These are phyloP conservation scores for Aspergillus sp. DNA, from an alignment of 2,329 filamentous ascomycete species.

Conservation along the genomic window DNA sequence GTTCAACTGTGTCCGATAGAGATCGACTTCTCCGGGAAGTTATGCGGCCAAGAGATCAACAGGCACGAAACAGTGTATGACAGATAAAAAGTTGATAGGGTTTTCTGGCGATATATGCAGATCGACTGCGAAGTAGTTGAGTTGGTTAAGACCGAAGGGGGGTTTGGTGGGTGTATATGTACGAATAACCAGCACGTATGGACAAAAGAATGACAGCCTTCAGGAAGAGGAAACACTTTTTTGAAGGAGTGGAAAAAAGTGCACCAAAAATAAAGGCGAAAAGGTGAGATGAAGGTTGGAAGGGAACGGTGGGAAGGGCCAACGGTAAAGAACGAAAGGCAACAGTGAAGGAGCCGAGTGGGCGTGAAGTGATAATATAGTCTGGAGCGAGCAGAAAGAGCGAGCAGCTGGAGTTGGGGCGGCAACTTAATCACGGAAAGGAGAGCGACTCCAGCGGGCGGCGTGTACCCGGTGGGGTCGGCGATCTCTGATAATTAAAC, in stretches of 20 bases:
- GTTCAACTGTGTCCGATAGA: slow-evolving; percentile 33
- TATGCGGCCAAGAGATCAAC: slow-evolving; percentile 16
- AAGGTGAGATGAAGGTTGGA: too few species aligned
- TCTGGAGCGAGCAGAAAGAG: slow-evolving; percentile 5
- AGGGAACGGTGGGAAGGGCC: slow-evolving; percentile 13
- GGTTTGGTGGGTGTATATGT: slow-evolving; percentile 13
- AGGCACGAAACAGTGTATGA: slow-evolving; percentile 7
- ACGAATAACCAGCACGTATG: slow-evolving; percentile 20
- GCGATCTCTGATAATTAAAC: slow-evolving; percentile 24
- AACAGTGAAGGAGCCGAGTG: slow-evolving; percentile 17
- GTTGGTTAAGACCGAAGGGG: neutral
- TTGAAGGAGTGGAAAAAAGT: slow-evolving; percentile 36
- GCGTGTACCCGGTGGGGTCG: slow-evolving; percentile 21
- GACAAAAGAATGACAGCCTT: slow-evolving; percentile 39
- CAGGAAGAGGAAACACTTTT: slow-evolving; percentile 24
- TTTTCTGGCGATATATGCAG: slow-evolving; percentile 29
- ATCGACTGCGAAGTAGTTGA: slow-evolving; percentile 33
- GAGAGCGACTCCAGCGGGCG: slow-evolving; percentile 14
- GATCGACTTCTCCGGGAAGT: slow-evolving; percentile 42
- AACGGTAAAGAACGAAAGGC: slow-evolving; percentile 19
- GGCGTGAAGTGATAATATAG: slow-evolving; percentile 21
- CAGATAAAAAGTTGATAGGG: slow-evolving; percentile 2
- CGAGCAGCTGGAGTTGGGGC: neutral
- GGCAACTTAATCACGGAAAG: slow-evolving; percentile 17
- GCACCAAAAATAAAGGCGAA: slow-evolving; percentile 16